Evolutionary conservation across 2,329 filamentous ascomycete genomes (phyloP), one percentile per base, ranked within the genome.

Genomic region (Calonectria pseudoturangicola): DNA sequence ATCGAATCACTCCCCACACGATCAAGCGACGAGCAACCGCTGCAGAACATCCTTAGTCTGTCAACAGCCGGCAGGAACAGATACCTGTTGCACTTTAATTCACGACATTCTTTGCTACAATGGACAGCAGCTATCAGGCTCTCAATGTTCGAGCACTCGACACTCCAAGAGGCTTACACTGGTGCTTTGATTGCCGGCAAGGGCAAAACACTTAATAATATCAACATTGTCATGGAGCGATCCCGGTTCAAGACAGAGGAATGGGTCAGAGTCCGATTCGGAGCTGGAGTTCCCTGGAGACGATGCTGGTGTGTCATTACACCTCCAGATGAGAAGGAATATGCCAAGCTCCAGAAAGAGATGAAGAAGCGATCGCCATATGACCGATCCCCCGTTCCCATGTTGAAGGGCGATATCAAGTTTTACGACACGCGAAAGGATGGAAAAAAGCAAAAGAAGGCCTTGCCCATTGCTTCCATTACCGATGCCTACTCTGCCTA

Each of bases 61-160:
- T 98, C 95, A 7, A 99, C 97, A 12, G 97, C 97, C 25, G 97
- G 96, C 60, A 94, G 95, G 81, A 99, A 99, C 83, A 93, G 97
- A 77, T 98, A 98, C 82, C 88, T 99, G 1, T 89, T 99, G 45
- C 97, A 98, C 84, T 99, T 99, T 86, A 98, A 97, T 83, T 98
- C 96, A 0, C 92, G 96, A 77, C 94, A 98, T 81, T 98, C 96
- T 0, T 88, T 99, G 68, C 93, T 96, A 3, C 96, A 98, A 85
- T 99, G 97, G 97, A 98, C 97, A 1, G 94, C 97, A 18, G 95
- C 94, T 54, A 98, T 99, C 77, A 92, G 97, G 58, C 91, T 99
- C 27, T 91, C 96, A 79, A 98, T 98, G 91, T 98, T 93, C 83
- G 97, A 99, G 86, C 94, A 98, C 81, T 92, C 95, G 1, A 95